A percentile compares a stretch with the other conserved stretches of the same genome.
Evolutionary conservation across 208 protist genomes (phyloP).

Genomic region (Trypanosoma mega): DNA sequence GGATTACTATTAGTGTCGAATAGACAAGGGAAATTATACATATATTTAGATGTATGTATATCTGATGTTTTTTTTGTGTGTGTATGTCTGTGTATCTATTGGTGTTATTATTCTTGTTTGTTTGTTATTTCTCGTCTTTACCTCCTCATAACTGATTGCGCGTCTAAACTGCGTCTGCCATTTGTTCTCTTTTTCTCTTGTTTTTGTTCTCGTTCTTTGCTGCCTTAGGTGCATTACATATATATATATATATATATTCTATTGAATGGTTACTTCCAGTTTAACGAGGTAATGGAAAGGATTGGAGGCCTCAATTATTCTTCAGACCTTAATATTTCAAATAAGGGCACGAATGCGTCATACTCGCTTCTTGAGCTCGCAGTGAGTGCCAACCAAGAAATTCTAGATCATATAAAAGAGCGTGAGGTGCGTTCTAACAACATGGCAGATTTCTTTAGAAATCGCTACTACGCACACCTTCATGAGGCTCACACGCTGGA

Average conservation of each 20-base stretch:
- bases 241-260: neutral
- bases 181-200: too few species aligned
- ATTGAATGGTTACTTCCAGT: too few species aligned
- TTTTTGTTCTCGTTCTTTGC: too few species aligned
- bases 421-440: conserved; percentile 2
- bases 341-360: neutral
- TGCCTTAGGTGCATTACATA: neutral
- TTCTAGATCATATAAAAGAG: conserved; percentile 10
- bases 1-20: too few species aligned
- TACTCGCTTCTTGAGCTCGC: neutral
- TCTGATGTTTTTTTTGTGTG: too few species aligned
- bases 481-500: neutral
- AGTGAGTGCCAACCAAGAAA: conserved; percentile 9
- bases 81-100: too few species aligned
- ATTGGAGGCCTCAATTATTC: conserved; percentile 11
- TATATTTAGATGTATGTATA: too few species aligned
- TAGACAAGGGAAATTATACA: too few species aligned
- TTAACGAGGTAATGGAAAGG: conserved; percentile 3
- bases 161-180: too few species aligned
- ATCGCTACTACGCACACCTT: neutral
- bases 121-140: too few species aligned
- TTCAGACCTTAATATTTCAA: neutral
- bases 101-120: too few species aligned
- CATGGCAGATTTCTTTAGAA: conserved; percentile 3
- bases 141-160: too few species aligned